Base-by-base conservation (phyloP, 352 stramenopile species). In the Albugo laibachii region DNA sequence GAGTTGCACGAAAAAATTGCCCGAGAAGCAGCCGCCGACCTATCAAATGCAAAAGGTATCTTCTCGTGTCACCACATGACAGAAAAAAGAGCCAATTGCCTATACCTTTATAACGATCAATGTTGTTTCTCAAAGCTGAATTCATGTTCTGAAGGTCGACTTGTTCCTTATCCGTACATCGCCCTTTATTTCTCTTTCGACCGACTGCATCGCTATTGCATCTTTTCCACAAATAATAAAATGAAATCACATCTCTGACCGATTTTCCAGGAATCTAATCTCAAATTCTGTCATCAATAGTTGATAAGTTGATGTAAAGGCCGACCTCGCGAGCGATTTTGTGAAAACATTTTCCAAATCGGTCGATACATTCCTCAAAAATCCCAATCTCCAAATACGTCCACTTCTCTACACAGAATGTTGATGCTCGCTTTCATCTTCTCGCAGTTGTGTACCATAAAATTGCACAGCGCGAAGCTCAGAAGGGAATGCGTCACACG, bases 161-260 rank as follows among this genome's bases (percentile, higher is more conserved):
- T 15, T 24, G 43, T 15, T 55, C 50, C 13, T 52, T 39, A 0
- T 44, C 14, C 12, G 50, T 16, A 19, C 36, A 44, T 18, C 18
- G 37, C 50, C 50, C 50, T 19, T 11, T 18, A n/a, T 39, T 11
- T 36, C 50, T 55, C 34, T 20, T 38, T 6, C 50, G 43, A 14
- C 50, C 50, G 20, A 19, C 8, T 8, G 38, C 8, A 43, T 43
- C 3, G 8, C 38, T 43, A 3, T 3, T 43, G 36, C 14, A 49
- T 36, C 82, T 86, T 46, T 92, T 92, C 79, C 79, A 92, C 21
- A 87, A 62, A 48, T 92, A 92, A 45, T 89, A 92, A 21, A 88
- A 78, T 11, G 64, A 66, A 20, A 92, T 78, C 14, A 63, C 66
- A 42, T 89, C 66, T 21, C 71, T 70, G 8, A 69, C 59, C 0